Evolutionary conservation across 768 basidiomycete genomes (phyloP).

Genomic region (Paxillus rubicundulus): DNA sequence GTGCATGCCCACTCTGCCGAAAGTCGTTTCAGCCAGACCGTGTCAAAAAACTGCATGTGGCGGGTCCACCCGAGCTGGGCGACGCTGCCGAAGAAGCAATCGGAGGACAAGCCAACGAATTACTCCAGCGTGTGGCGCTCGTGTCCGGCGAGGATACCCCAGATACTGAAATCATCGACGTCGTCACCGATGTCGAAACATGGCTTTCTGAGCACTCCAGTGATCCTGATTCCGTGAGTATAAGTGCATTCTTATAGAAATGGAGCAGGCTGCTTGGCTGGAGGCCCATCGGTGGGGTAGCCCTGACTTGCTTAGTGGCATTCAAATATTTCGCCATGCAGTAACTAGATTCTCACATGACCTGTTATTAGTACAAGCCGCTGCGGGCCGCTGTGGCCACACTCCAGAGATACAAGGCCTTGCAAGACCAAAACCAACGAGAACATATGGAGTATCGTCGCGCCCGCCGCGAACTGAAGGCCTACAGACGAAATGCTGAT

Average conservation of each 20-base stretch:
- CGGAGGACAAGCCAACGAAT: constrained; percentile 38
- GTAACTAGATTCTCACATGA: constrained; percentile 18
- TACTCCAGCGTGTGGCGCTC: constrained; percentile 35
- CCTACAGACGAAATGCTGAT: constrained; percentile 26
- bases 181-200: constrained; percentile 46
- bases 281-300: background rate
- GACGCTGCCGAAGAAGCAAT: constrained; percentile 40
- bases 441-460: constrained; percentile 32
- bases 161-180: constrained; percentile 34
- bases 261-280: background rate
- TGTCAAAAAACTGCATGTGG: constrained; percentile 68
- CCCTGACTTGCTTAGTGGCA: constrained; percentile 6
- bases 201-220: constrained; percentile 48
- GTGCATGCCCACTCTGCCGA: constrained; percentile 65
- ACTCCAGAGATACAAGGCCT: constrained; percentile 38
- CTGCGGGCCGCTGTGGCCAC: constrained; percentile 33
- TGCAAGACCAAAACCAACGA: constrained; percentile 35
- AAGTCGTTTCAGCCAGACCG: constrained; percentile 55
- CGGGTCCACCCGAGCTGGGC: constrained; percentile 37
- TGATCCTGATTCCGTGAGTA: constrained; percentile 37
- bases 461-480: constrained; percentile 30
- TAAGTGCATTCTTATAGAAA: constrained; percentile 1
- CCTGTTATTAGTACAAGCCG: constrained; percentile 30
- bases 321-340: constrained; percentile 22
- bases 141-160: constrained; percentile 33